Base-by-base conservation (phyloP, 495 filamentous ascomycete genomes). In the Letharia columbiana region DNA sequence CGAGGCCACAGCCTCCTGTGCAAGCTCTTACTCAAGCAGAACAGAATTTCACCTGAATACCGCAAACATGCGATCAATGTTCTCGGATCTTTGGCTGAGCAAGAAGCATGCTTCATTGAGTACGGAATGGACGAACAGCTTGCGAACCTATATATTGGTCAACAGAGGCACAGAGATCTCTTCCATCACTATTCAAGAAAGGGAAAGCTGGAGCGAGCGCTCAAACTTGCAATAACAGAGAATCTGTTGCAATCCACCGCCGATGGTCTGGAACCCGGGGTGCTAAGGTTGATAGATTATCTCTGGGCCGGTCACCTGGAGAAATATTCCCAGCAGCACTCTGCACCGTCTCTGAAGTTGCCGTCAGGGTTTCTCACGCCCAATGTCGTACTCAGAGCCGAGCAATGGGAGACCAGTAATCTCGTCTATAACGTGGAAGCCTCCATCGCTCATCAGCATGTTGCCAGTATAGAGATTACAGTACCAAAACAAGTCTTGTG, bases 51-150 rank as follows among this genome's bases (percentile, higher is more conserved):
- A 10, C n/a, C 63, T 39, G 23, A 18, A 3, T 31, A 60, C 10
- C 68, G 74, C 35, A 64, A 64, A 39, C 35, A 39, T 13, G 71
- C 67, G 10, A 74, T 76, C 44, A 64, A 57, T 2, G 59, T 71
- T 28, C 65, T 77, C 9, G 75, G 75, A 15, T 64, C 71, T 35
- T 47, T 54, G 33, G 57, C 42, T 13, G 69, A 71, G 9, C 71
- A 75, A 20, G 67, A 77, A 41, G 23, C 39, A 0, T 70, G 71
- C 31, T 75, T 76, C 60, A 64, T 67, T 15, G 71, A 75, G 33
- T 76, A 72, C 42, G 73, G 71, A 31, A 73, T 76, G 71, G 44
- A 66, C 23, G 70, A 76, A 31, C 60, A 74, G 15, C 63, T 76
- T n/a, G 63, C 33, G 7, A 42, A 41, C 11, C 18, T 70, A 7